A percentile compares a stretch with the other conserved stretches of the same genome.
phyloP scores from a whole-genome alignment of 1,139 yeast genomes.

The Kurtzmaniella quercitrusa region DNA sequence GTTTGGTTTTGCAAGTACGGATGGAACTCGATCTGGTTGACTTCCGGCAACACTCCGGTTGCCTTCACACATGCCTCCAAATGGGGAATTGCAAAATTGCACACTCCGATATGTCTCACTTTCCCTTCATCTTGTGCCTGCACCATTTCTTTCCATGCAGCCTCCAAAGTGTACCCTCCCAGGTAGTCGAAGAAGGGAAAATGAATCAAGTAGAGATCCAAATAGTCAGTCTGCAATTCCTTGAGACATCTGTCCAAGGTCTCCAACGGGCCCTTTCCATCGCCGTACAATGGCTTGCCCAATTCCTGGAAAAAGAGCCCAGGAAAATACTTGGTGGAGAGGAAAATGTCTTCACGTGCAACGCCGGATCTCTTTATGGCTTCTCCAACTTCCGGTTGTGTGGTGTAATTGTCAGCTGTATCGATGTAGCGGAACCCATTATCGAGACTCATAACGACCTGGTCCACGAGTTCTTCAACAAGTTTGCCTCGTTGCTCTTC shows the following conservation, averaged over 20 bases:
- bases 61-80: constrained; percentile 20
- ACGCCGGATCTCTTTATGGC: constrained; percentile 48
- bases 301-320: constrained; percentile 10
- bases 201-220: constrained; percentile 70
- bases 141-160: constrained; percentile 37
- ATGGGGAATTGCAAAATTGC: constrained; percentile 30
- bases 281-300: constrained; percentile 9
- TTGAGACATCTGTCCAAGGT: constrained; percentile 47
- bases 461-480: constrained; percentile 36
- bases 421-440: constrained; percentile 57
- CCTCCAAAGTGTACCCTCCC: constrained; percentile 23
- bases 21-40: constrained; percentile 42
- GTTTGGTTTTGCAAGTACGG: constrained; percentile 39
- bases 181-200: constrained; percentile 40
- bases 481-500: constrained; percentile 28
- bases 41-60: constrained; percentile 23
- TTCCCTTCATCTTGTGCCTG: constrained; percentile 35
- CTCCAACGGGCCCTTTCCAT: constrained; percentile 37
- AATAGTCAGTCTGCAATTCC: constrained; percentile 54
- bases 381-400: constrained; percentile 57
- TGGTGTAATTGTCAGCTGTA: constrained; percentile 63
- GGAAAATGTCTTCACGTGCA: constrained; percentile 46
- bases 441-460: constrained; percentile 41
- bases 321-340: constrained; percentile 52
- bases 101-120: constrained; percentile 40